A percentile compares a stretch with the other conserved stretches of the same genome.
Evolutionary conservation across 192 early-diverging fungal species (phyloP).

Genomic region (Rhizophlyctis rosea): DNA sequence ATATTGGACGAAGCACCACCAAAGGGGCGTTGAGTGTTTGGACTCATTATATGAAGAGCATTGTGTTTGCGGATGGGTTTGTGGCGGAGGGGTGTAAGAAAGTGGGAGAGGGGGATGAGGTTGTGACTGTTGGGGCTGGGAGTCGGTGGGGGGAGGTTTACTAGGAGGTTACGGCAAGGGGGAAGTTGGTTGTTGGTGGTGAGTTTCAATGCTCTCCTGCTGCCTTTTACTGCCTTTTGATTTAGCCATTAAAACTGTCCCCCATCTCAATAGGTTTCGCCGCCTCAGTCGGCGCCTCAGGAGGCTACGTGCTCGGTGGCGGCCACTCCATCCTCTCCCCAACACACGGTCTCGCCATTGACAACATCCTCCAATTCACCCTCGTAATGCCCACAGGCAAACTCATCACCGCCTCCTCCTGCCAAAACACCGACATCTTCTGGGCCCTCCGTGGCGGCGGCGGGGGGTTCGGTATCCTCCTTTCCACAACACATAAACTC

Average conservation of each 20-base stretch:
- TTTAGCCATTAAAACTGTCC: no score
- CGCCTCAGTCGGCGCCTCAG: conserved; percentile 43
- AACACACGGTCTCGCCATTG: conserved; percentile 40
- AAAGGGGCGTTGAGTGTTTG: conserved; percentile 40
- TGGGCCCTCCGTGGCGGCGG: conserved; percentile 64
- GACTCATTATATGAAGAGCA: conserved; percentile 37
- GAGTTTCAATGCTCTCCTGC: no score
- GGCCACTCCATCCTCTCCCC: conserved; percentile 9
- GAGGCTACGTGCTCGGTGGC: conserved; percentile 43
- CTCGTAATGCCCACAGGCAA: conserved; percentile 51
- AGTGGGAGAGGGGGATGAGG: neutral
- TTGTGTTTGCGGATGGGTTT: conserved; percentile 8
- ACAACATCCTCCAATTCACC: conserved; percentile 49
- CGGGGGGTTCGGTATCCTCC: conserved; percentile 31
- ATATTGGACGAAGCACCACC: conserved; percentile 40
- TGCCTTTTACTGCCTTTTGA: no score
- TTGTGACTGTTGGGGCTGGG: conserved; percentile 42
- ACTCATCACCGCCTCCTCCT: conserved; percentile 31
- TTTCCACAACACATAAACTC: conserved; percentile 8
- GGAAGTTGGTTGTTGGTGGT: conserved; percentile 41
- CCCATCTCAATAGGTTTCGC: no score
- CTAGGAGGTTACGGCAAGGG: conserved; percentile 30
- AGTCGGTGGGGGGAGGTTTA: conserved; percentile 34
- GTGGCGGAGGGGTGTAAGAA: conserved; percentile 3
- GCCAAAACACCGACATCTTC: conserved; percentile 50